These are phyloP conservation scores for Aspergillus spinulosporus DNA, from an alignment of 2,329 filamentous ascomycete genomes.

Conservation along the genomic window DNA sequence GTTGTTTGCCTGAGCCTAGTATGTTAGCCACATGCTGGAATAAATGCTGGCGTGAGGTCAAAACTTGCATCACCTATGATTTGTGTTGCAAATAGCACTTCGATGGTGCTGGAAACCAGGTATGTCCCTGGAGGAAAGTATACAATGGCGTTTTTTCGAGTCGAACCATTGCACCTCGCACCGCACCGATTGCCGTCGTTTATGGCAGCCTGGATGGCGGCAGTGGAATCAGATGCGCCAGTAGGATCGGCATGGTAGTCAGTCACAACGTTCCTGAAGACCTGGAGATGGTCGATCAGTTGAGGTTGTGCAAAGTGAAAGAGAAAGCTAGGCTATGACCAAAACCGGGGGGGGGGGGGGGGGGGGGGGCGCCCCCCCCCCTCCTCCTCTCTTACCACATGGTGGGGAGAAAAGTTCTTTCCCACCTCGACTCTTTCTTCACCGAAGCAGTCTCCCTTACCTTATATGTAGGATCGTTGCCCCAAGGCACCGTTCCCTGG, in stretches of 20 bases:
- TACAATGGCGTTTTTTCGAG: conserved; percentile 21
- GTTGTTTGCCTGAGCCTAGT: neutral
- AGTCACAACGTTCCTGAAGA: conserved; percentile 16
- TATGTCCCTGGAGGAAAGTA: conserved; percentile 50
- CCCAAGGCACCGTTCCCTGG: conserved; percentile 14
- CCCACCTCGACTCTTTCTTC: neutral
- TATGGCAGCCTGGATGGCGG: conserved; percentile 43
- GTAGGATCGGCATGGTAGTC: conserved; percentile 17
- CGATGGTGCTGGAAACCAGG: conserved; percentile 20
- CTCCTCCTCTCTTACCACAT: no score
- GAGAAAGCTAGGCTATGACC: no score
- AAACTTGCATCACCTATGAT: conserved; percentile 19
- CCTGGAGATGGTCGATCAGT: neutral
- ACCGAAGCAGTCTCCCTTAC: neutral
- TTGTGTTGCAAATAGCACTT: conserved; percentile 20
- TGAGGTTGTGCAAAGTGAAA: neutral
- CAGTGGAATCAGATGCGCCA: conserved; percentile 18
- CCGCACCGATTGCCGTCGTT: conserved; percentile 30
- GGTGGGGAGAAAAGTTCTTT: neutral
- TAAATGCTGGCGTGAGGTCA: no score
- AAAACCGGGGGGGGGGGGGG: no score
- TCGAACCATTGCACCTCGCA: conserved; percentile 19
- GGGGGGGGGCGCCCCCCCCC: no score
- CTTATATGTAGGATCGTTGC: conserved; percentile 12
- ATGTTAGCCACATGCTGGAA: neutral